A percentile compares a stretch with the other conserved stretches of the same genome.
Conservation (phyloP, 2,329 filamentous ascomycete species). For the Fusarium illudens region DNA sequence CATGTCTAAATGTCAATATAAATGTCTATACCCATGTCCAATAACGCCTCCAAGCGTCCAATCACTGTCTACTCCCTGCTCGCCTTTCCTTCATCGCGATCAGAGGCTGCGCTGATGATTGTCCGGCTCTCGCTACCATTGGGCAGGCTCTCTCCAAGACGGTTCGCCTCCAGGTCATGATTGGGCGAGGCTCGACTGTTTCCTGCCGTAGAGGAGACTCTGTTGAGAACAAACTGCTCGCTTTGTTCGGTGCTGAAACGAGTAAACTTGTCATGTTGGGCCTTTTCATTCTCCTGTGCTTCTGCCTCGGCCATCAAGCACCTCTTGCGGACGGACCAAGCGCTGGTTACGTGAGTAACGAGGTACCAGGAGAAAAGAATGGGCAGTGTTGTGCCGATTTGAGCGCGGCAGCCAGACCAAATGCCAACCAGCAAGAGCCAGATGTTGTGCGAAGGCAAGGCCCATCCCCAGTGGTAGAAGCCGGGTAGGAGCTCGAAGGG, state of each 20-base stretch:
- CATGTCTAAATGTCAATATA: background rate
- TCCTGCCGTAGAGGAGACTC: background rate
- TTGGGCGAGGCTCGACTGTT: background rate
- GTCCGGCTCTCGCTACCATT: background rate
- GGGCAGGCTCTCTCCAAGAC: background rate
- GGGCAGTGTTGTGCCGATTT: conserved; percentile 1
- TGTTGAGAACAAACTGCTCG: background rate
- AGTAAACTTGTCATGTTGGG: background rate
- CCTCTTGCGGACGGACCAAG: conserved; percentile 25
- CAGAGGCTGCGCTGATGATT: background rate
- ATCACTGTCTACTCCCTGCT: background rate
- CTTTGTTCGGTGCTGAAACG: conserved; percentile 1
- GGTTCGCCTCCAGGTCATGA: background rate
- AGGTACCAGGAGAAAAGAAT: conserved; percentile 26
- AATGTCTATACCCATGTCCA: background rate
- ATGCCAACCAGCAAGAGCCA: conserved; percentile 20
- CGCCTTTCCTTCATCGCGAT: background rate
- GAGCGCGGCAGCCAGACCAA: conserved; percentile 18
- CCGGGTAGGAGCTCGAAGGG: conserved; percentile 24
- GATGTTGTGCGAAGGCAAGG: conserved; percentile 14
- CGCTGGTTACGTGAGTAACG: conserved; percentile 9
- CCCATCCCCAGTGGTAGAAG: conserved; percentile 23
- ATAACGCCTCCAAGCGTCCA: background rate
- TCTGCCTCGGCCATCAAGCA: conserved; percentile 15
- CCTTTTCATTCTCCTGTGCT: background rate